Percentiles rank a stretch among this genome's conserved stretches.
Conservation (phyloP, 306 rosid species). For the Sechiopsis laciniata region DNA sequence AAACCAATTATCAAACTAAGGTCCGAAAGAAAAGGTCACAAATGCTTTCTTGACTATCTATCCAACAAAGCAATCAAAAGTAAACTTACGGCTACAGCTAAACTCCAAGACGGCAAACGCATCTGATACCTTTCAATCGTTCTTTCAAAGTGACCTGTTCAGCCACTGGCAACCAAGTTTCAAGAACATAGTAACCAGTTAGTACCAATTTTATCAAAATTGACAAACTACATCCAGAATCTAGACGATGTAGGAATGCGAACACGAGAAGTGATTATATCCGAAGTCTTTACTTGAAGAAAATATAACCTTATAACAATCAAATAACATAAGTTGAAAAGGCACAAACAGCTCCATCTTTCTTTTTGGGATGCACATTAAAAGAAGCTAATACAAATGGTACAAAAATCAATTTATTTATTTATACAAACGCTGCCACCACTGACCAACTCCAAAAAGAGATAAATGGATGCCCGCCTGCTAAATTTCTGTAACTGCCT, state of each 20-base stretch:
- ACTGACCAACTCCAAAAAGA: neutral
- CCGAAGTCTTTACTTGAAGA: neutral
- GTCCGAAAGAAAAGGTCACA: neutral
- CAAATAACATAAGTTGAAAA: neutral
- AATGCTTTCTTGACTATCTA: neutral
- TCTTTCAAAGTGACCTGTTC: neutral
- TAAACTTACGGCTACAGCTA: neutral
- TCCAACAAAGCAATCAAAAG: neutral
- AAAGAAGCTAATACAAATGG: neutral
- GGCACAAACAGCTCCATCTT: neutral
- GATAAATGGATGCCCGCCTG: neutral
- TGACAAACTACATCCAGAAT: neutral
- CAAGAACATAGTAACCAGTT: neutral
- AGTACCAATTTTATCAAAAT: neutral
- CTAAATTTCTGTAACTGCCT: neutral
- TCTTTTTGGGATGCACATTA: neutral
- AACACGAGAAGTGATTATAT: neutral
- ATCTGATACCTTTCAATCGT: neutral
- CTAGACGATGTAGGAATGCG: no score
- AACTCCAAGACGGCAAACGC: neutral
- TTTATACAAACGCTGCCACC: neutral
- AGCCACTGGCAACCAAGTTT: conserved; percentile 9
- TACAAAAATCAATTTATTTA: neutral
- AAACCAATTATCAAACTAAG: neutral
- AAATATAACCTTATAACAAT: neutral